Percentiles rank a stretch among this genome's conserved stretches.
Conservation (phyloP, 2,329 filamentous ascomycete genomes). For the Neodidymelliopsis sp. region DNA sequence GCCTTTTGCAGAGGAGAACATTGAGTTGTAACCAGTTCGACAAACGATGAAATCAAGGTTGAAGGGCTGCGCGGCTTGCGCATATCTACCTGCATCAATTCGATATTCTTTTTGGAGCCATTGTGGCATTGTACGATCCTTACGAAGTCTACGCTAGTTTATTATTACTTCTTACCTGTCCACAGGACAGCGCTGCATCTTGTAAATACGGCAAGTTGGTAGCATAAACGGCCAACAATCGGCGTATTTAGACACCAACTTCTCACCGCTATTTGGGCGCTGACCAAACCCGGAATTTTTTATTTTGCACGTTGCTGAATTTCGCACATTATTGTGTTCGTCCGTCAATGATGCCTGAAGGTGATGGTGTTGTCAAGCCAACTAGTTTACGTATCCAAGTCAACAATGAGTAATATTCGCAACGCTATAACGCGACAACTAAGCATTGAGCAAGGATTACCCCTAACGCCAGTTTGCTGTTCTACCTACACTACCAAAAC, state of each 20-base stretch:
- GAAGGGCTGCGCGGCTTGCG: constrained; percentile 6
- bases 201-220: neutral
- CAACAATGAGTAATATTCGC: constrained; percentile 21
- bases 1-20: constrained; percentile 41
- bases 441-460: constrained; percentile 16
- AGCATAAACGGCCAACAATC: constrained; percentile 11
- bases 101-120: neutral
- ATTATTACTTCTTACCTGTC: neutral
- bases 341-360: constrained; percentile 12
- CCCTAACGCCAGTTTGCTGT: constrained; percentile 11
- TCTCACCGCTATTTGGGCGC: constrained; percentile 19
- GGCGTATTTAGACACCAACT: constrained; percentile 1
- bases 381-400: constrained; percentile 15
- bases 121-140: constrained; percentile 11
- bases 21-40: constrained; percentile 38
- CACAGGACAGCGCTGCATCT: constrained; percentile 6
- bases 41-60: neutral
- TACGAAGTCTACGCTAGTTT: neutral
- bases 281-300: too few relatives aligned
- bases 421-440: constrained; percentile 22
- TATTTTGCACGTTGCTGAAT: too few relatives aligned
- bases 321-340: neutral
- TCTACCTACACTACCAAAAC: constrained; percentile 11
- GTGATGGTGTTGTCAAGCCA: constrained; percentile 18
- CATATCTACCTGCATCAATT: constrained; percentile 4